Percentiles rank a stretch among this genome's conserved stretches.
Conservation (phyloP, 2,329 filamentous ascomycete genomes). For the Aspergillus calidoustus region DNA sequence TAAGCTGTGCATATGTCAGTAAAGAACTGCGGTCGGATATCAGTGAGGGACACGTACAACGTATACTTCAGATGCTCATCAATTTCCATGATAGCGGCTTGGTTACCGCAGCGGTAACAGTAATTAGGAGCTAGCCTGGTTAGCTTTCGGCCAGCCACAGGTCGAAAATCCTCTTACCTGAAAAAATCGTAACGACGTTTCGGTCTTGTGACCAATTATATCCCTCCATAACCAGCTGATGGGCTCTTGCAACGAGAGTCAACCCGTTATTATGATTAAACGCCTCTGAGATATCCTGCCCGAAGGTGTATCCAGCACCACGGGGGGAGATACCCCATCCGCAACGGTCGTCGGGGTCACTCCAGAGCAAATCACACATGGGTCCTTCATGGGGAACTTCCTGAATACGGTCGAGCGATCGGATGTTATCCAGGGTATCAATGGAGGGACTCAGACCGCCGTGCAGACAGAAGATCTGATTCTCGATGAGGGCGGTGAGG, state of each 20-base stretch:
- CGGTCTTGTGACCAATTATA: slow-evolving; percentile 99
- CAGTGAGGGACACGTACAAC: slow-evolving; percentile 71
- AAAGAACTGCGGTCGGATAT: slow-evolving; percentile 3
- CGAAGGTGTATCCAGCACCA: slow-evolving; percentile 93
- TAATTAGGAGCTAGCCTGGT: slow-evolving; percentile 74
- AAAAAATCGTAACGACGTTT: slow-evolving; percentile 99
- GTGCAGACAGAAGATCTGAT: slow-evolving; percentile 99
- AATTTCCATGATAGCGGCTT: slow-evolving; percentile 99
- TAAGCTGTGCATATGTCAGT: slow-evolving; percentile 64
- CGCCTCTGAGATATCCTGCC: slow-evolving; percentile 95
- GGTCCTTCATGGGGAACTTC: slow-evolving; percentile 98
- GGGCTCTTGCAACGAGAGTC: slow-evolving; percentile 91
- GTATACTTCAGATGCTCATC: slow-evolving; percentile 99
- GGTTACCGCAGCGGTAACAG: slow-evolving; percentile 98
- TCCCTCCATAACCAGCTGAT: slow-evolving; percentile 99
- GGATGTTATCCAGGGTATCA: slow-evolving; percentile 93
- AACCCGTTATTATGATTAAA: slow-evolving; percentile 99
- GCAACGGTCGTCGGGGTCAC: slow-evolving; percentile 94
- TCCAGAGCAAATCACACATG: slow-evolving; percentile 98
- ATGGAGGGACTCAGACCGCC: slow-evolving; percentile 96
- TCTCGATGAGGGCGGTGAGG: slow-evolving; percentile 95
- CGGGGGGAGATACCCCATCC: slow-evolving; percentile 95
- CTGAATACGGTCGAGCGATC: slow-evolving; percentile 93
- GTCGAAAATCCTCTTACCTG: slow-evolving; percentile 62
- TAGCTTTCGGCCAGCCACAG: slow-evolving; percentile 23